phyloP scores from a whole-genome alignment of 2,329 filamentous ascomycete species.

The Pseudonectria buxi region DNA sequence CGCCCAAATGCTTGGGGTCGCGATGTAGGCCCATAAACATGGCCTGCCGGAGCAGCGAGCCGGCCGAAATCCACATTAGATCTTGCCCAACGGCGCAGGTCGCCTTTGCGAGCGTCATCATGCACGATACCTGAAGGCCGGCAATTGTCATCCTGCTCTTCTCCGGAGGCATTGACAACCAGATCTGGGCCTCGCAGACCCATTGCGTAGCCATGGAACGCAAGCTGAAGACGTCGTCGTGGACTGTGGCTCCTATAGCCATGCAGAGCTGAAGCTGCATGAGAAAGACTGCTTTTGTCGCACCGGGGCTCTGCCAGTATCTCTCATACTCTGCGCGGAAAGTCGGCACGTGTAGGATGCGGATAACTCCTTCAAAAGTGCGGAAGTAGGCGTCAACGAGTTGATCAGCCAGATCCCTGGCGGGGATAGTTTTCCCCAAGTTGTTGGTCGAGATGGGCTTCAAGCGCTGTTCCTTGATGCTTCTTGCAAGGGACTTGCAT shows the following conservation, averaged over 20 bases:
- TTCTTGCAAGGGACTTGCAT: constrained; percentile 35
- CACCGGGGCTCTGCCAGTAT: constrained; percentile 39
- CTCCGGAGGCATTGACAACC: constrained; percentile 39
- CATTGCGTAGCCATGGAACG: constrained; percentile 39
- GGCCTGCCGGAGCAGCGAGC: constrained; percentile 44
- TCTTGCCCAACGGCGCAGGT: constrained; percentile 42
- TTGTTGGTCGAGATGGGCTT: constrained; percentile 29
- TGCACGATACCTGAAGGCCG: constrained; percentile 45
- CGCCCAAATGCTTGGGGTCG: constrained; percentile 44
- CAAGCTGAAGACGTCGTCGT: constrained; percentile 39
- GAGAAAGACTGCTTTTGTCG: constrained; percentile 37
- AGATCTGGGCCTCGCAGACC: constrained; percentile 47
- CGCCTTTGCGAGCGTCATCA: constrained; percentile 44
- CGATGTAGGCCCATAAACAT: constrained; percentile 54
- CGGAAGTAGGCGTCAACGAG: constrained; percentile 48
- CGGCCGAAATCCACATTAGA: constrained; percentile 45
- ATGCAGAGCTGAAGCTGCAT: constrained; percentile 49
- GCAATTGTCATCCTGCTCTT: constrained; percentile 44
- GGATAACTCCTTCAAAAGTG: constrained; percentile 48
- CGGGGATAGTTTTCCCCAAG: constrained; percentile 34
- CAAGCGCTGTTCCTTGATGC: constrained; percentile 35
- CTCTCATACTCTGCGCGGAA: constrained; percentile 48
- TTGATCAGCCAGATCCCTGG: constrained; percentile 37
- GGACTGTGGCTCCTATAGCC: constrained; percentile 42
- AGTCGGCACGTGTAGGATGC: constrained; percentile 51